Evolutionary conservation across 345 rosid species (phyloP), one percentile per base, ranked within the genome.

Genomic region (Citrus australasica): DNA sequence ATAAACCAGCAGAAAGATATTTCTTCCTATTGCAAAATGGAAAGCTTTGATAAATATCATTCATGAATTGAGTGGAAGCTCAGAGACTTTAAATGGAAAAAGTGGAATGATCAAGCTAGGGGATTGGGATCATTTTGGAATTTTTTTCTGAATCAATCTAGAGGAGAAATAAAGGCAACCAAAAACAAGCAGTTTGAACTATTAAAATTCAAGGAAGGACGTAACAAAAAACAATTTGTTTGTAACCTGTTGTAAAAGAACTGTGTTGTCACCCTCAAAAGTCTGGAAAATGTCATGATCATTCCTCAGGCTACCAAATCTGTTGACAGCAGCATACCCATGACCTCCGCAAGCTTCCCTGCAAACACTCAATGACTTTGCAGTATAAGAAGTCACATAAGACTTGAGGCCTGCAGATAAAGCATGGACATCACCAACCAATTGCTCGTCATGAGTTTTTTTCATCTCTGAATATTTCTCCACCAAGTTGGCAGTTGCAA

Each of bases 261-360:
- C 99, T 0, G 99, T 96, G 91, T 96, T 96, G 86, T 96, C 99
- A 56, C 99, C 99, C 89, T 96, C 99, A 75, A 96, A 96, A 60
- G 98, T 94, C 87, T 94, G 98, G 78, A 94, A 94, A 84, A 93
- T 93, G 81, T 94, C 98, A 46, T 94, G 99, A 84, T 97, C 99
- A 72, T 97, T 97, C 78, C 99, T 94, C 92, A 97, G 86, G 89
- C 81, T 86, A 58, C 99, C 99, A 85, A 97, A 97, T 48, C 98
- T 87, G 85, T 97, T 97, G 61, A 97, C 98, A 76, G 99, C 99
- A 83, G 99, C 99, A 78, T 97, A 97, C n/a, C 99, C 99, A 84
- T 97, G 99, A 59, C 99, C 98, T 78, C 99, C 99, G 78, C 99
- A 94, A 19, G 99, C 88, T 85, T 97, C 99, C 84, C 99, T 88